phyloP scores from a whole-genome alignment of 2,329 filamentous ascomycete genomes.

The Peltaster fructicola region DNA sequence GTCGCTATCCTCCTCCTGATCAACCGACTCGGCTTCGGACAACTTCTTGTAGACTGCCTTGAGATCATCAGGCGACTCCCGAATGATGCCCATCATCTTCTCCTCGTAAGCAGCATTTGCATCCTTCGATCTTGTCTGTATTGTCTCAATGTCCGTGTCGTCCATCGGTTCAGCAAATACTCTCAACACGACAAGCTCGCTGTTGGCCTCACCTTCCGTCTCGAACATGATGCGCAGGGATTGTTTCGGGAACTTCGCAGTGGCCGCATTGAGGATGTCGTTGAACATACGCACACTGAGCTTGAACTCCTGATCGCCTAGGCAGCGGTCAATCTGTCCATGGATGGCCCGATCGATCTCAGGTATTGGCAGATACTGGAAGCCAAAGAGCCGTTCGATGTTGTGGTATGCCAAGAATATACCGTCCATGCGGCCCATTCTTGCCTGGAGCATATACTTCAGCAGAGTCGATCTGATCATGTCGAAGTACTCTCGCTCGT shows the following conservation, averaged over 20 bases:
- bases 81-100: constrained; percentile 18
- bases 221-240: constrained; percentile 25
- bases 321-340: constrained; percentile 43
- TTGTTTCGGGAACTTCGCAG: constrained; percentile 52
- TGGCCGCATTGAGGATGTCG: constrained; percentile 58
- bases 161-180: constrained; percentile 77
- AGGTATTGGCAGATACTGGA: constrained; percentile 73
- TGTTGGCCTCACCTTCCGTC: constrained; percentile 19
- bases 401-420: constrained; percentile 98
- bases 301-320: constrained; percentile 77
- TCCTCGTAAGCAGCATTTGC: constrained; percentile 53
- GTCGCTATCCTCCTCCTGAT: constrained; percentile 6
- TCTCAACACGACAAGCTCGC: constrained; percentile 43
- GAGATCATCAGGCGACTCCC: constrained; percentile 2
- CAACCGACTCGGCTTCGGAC: constrained; percentile 20
- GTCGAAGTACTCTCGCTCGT: constrained; percentile 88
- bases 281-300: constrained; percentile 65
- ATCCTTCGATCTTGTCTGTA: constrained; percentile 51
- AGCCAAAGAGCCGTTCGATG: constrained; percentile 85
- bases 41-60: constrained; percentile 3
- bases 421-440: constrained; percentile 96
- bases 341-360: constrained; percentile 92
- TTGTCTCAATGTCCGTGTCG: constrained; percentile 49
- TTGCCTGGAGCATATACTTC: constrained; percentile 91
- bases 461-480: constrained; percentile 90